Evolutionary conservation across 306 rosid genomes (phyloP).

Genomic region (Pyrus betulifolia): DNA sequence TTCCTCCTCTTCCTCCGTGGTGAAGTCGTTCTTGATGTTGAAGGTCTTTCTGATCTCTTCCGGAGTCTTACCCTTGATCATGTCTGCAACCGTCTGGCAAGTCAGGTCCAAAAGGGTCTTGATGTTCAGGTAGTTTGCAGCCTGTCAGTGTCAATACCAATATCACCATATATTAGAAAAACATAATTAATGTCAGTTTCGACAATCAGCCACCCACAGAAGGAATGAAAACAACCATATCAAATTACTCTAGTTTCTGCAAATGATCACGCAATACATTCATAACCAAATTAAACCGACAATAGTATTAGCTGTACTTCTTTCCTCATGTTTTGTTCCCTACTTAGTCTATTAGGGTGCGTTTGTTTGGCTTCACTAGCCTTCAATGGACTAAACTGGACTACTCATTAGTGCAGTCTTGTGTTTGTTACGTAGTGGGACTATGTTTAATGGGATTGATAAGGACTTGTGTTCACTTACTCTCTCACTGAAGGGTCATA

Average conservation of each 20-base stretch:
- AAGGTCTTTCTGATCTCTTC: slow-evolving; percentile 76
- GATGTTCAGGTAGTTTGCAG: slow-evolving; percentile 78
- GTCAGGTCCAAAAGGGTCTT: slow-evolving; percentile 69
- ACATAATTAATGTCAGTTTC: neutral
- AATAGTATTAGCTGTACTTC: neutral
- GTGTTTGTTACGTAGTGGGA: no score
- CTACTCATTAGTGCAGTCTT: no score
- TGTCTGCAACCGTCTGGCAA: slow-evolving; percentile 72
- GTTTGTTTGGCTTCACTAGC: no score
- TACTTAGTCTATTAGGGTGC: no score
- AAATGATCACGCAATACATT: neutral
- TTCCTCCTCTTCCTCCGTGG: slow-evolving; percentile 76
- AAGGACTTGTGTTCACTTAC: no score
- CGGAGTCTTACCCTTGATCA: slow-evolving; percentile 77
- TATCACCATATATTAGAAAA: neutral
- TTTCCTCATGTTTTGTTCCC: no score
- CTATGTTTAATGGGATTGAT: no score
- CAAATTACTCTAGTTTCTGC: neutral
- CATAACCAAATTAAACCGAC: neutral
- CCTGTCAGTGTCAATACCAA: slow-evolving; percentile 30
- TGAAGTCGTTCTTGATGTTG: slow-evolving; percentile 68
- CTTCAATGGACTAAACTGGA: no score
- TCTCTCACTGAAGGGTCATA: no score
- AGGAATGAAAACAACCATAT: neutral
- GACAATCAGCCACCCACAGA: neutral